Conservation (phyloP, 2,329 filamentous ascomycete genomes). For the Aureobasidium namibiae region DNA sequence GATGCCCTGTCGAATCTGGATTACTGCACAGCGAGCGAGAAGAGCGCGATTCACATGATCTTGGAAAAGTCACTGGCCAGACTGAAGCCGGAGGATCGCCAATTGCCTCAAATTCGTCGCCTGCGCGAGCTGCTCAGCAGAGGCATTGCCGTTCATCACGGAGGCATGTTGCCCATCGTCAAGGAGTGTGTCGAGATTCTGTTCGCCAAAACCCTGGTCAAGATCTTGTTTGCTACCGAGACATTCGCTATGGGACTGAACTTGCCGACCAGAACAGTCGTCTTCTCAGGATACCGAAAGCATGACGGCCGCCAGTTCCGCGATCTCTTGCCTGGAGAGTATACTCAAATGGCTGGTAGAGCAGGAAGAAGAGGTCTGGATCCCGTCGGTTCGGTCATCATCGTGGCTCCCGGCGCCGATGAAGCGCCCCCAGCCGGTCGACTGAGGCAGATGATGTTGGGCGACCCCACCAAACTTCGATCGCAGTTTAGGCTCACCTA, state of each 20-base stretch:
- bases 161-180: conserved; percentile 87
- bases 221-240: conserved; percentile 94
- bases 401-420: conserved; percentile 71
- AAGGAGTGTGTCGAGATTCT: conserved; percentile 97
- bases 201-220: conserved; percentile 90
- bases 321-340: conserved; percentile 87
- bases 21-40: conserved; percentile 86
- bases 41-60: conserved; percentile 95
- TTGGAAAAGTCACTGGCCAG: conserved; percentile 91
- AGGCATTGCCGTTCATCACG: conserved; percentile 93
- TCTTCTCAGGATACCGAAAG: conserved; percentile 95
- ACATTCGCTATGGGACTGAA: conserved; percentile 99
- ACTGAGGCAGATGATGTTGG: conserved; percentile 87
- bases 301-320: conserved; percentile 89
- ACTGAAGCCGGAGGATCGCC: conserved; percentile 80
- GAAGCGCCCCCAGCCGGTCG: conserved; percentile 81
- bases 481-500: conserved; percentile 97
- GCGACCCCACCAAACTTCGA: conserved; percentile 86
- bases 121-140: conserved; percentile 76
- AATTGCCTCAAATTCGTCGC: conserved; percentile 84
- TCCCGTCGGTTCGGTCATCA: conserved; percentile 86
- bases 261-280: conserved; percentile 87
- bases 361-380: conserved; percentile 90
- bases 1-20: conserved; percentile 92
- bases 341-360: conserved; percentile 96